Evolutionary conservation across 331 rosid genomes (phyloP).

Genomic region (Acacia pycnantha): DNA sequence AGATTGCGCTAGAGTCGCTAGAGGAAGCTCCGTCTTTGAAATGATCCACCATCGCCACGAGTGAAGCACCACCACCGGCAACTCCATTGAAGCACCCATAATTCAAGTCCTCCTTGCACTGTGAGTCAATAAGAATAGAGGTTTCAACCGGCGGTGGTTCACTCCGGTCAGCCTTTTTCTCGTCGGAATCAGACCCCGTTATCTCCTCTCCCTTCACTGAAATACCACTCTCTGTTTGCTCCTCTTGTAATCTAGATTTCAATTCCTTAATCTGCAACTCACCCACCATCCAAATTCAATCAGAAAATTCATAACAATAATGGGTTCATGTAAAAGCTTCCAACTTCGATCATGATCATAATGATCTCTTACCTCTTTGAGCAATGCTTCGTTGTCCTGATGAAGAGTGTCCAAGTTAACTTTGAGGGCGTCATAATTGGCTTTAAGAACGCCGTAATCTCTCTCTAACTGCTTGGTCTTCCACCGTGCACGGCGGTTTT

Average conservation of each 20-base stretch:
- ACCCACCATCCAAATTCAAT: background rate
- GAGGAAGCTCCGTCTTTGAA: slow-evolving; percentile 81
- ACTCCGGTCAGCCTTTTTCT: background rate
- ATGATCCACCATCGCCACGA: slow-evolving; percentile 31
- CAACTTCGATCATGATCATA: background rate
- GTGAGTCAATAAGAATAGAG: slow-evolving; percentile 40
- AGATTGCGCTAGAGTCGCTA: slow-evolving; percentile 86
- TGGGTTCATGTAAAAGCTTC: background rate
- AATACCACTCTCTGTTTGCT: slow-evolving; percentile 45
- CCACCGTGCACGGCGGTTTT: slow-evolving; percentile 94
- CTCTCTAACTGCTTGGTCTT: slow-evolving; percentile 89
- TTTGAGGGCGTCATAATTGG: slow-evolving; percentile 62
- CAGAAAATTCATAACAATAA: background rate
- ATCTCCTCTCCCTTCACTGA: slow-evolving; percentile 61
- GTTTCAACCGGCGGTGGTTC: background rate
- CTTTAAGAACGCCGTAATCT: slow-evolving; percentile 74
- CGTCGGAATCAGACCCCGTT: background rate
- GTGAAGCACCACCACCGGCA: slow-evolving; percentile 24
- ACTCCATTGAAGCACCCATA: slow-evolving; percentile 40
- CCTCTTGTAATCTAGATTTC: slow-evolving; percentile 56
- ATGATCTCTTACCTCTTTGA: slow-evolving; percentile 49
- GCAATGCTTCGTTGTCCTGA: slow-evolving; percentile 63
- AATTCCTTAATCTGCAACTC: slow-evolving; percentile 58
- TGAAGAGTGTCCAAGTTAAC: slow-evolving; percentile 50
- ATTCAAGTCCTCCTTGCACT: slow-evolving; percentile 39